Base-by-base conservation (phyloP, 2,329 filamentous ascomycete genomes). In the Aureobasidium zeae region DNA sequence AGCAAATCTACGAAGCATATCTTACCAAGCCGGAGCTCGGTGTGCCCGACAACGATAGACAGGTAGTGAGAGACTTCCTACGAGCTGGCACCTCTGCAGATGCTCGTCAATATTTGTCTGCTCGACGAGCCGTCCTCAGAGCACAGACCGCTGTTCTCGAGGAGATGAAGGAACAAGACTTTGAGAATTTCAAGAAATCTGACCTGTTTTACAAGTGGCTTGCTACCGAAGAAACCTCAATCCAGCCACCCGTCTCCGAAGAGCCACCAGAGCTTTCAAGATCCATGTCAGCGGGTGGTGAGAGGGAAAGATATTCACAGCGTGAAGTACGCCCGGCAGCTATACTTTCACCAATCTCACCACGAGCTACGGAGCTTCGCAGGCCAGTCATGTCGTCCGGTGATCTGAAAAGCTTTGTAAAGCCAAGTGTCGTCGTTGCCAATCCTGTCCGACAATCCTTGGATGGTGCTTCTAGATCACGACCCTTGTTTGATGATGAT, bases 201-300 rank as follows among this genome's bases (percentile, higher is more conserved):
- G 91, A 96, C 57, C 64, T 98, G 1, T 98, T 87, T 60, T 96
- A 91, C 69, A 98, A 98, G 61, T 95, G 88, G 59, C 71, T 98
- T 1, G 86, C 89, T 6, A 84, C 89, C 10, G 86, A 94, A 55
- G 87, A 94, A 19, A 32, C 35, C 15, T 39, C 41, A 1, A 15
- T 44, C 21, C 25, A 31, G n/a, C 36, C 35, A 8, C 31, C 45
- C 12, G 26, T 19, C 9, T 43, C 32, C 9, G 45, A 47, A 13
- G 16, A 19, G 5, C 11, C 31, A 16, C 21, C 25, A 9, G 29
- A 34, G 10, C 36, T 46, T 2, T 26, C 44, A 13, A 41, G 44
- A 19, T 39, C 29, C 6, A 11, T 33, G 12, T 46, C 44, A 4
- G 22, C 28, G 13, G 35, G 36, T 30, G 45, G 31, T 4, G 29